Percentiles rank a stretch among this genome's conserved stretches.
Evolutionary conservation across 1,284 basidiomycete genomes (phyloP).

Genomic region (Fomitopsis betulina): DNA sequence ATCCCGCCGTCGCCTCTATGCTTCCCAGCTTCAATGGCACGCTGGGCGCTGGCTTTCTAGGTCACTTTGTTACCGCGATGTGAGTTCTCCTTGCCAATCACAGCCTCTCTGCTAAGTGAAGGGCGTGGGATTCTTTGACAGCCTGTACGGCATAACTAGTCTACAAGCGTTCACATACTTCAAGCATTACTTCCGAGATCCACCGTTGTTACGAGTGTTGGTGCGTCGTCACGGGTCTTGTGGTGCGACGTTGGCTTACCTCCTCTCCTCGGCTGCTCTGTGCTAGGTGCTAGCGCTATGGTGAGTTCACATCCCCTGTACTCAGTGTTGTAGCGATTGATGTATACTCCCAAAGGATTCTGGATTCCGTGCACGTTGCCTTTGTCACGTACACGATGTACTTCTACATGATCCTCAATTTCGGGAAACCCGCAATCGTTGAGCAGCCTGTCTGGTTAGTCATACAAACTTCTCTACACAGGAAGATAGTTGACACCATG

Average conservation of each 20-base stretch:
- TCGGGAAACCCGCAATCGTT: slow-evolving; percentile 13
- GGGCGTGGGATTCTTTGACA: neutral
- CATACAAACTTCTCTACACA: no score
- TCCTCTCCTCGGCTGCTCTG: neutral
- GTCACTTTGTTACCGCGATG: slow-evolving; percentile 15
- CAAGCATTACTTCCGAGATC: slow-evolving; percentile 10
- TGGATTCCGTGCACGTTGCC: slow-evolving; percentile 16
- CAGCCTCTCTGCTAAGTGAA: neutral
- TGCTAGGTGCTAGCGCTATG: slow-evolving; percentile 12
- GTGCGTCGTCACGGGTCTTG: neutral
- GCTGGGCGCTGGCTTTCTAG: slow-evolving; percentile 16
- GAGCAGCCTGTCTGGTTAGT: slow-evolving; percentile 16
- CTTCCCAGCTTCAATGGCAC: slow-evolving; percentile 11
- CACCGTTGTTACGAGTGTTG: slow-evolving; percentile 1
- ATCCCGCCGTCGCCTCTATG: neutral
- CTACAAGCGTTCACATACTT: slow-evolving; percentile 16
- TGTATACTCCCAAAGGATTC: slow-evolving; percentile 9
- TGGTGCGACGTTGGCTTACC: neutral
- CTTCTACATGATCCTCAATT: slow-evolving; percentile 18
- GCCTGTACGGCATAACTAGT: slow-evolving; percentile 17
- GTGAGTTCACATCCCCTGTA: slow-evolving; percentile 1
- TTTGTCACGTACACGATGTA: slow-evolving; percentile 18
- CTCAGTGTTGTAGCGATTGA: no score
- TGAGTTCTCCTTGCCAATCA: slow-evolving; percentile 2
- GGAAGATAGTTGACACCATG: neutral